Base-by-base conservation (phyloP, 73 alveolate genomes). In the Paramecium primaurelia region DNA sequence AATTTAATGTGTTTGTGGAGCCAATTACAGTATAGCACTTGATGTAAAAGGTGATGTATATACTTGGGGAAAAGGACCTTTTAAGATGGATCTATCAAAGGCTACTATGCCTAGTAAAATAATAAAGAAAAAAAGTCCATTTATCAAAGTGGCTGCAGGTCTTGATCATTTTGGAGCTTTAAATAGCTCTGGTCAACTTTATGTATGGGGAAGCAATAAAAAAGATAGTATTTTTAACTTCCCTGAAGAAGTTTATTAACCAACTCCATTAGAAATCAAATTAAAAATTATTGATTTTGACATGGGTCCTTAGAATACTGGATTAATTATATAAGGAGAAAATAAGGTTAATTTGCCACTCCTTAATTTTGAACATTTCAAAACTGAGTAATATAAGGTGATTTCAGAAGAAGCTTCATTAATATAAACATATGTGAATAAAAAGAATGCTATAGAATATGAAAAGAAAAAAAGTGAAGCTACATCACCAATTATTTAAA, bases 61-160 rank as follows among this genome's bases (percentile, higher is more conserved):
- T 80, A 49, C 91, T 20, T 80, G 91, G 91, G 91, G 91, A 6
- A 80, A 80, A 58, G 91, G 91, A 0, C 91, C 91, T 26, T 80
- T 80, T 32, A 80, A 80, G 30, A 80, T 45, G 49, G 73, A 80
- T 45, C 20, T 80, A 45, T 25, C 58, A 20, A 42, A 49, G 20
- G 91, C 91, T 20, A 47, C 58, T 20, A 22, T 32, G 75, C 91
- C 91, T 8, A 45, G 77, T 47, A 80, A 18, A 45, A 64, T 64
- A 28, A 64, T 64, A 25, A 64, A 34, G 47, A 64, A 64, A 64
- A 64, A 64, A n/a, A 64, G 84, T 18, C 91, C 91, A 28, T 44
- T 80, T 36, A 47, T 80, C 11, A 80, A 80, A 22, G 73, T 80
- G 20, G 73, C 58, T 8, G 91, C 91, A 11, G 91, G 91, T 7